These are phyloP conservation scores for Phaeosphaeriaceae sp. DNA, from an alignment of 2,329 filamentous ascomycete species.

Conservation along the genomic window DNA sequence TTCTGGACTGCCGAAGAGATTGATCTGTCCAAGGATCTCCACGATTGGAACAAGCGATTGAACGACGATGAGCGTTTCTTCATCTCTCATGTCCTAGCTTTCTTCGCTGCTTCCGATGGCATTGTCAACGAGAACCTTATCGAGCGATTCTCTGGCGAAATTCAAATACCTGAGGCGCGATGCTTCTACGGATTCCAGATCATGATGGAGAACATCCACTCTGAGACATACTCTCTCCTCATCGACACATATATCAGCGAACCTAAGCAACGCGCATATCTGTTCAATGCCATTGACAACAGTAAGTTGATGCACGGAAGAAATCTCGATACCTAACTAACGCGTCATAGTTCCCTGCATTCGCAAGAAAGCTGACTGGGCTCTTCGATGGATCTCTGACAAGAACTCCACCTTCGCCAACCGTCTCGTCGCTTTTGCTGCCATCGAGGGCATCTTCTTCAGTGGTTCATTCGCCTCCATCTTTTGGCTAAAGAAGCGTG, in stretches of 20 bases:
- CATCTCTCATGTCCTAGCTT: slow-evolving; percentile 96
- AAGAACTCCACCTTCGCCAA: slow-evolving; percentile 93
- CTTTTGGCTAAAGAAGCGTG: slow-evolving; percentile 99
- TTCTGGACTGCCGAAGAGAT: slow-evolving; percentile 99
- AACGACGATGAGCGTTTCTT: slow-evolving; percentile 98
- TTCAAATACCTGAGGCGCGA: slow-evolving; percentile 95
- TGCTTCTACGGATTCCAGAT: slow-evolving; percentile 99
- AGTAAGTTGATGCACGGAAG: slow-evolving; percentile 62
- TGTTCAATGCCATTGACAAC: slow-evolving; percentile 98
- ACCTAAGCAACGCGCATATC: slow-evolving; percentile 87
- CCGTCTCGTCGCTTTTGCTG: slow-evolving; percentile 94
- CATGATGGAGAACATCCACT: slow-evolving; percentile 99
- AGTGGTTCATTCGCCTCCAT: slow-evolving; percentile 97
- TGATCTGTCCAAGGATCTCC: slow-evolving; percentile 96
- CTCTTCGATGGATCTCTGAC: slow-evolving; percentile 91
- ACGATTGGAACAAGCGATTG: slow-evolving; percentile 98
- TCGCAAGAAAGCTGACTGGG: slow-evolving; percentile 98
- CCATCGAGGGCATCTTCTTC: slow-evolving; percentile 99
- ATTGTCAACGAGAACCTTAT: slow-evolving; percentile 99
- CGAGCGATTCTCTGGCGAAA: slow-evolving; percentile 95
- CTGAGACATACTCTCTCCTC: slow-evolving; percentile 97
- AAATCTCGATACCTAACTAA: slow-evolving; percentile 41
- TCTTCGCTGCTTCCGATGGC: slow-evolving; percentile 98
- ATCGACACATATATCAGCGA: slow-evolving; percentile 99
- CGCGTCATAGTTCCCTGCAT: slow-evolving; percentile 80